These are phyloP conservation scores for Zygotorulaspora danielsina DNA, from an alignment of 805 yeast species.

Conservation along the genomic window DNA sequence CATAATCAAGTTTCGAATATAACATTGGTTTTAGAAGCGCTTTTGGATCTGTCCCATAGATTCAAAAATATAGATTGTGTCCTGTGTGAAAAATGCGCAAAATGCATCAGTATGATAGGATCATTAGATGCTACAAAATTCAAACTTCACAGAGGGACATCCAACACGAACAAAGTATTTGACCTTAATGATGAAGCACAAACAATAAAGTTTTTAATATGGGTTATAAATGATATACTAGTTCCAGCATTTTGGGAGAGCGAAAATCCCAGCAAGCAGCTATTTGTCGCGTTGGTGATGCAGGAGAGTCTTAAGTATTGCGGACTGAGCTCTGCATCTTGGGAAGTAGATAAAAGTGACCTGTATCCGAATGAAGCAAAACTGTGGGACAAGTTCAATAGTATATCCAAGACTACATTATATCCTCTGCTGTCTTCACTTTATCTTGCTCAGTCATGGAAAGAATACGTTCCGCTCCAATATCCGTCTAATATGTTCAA, in stretches of 20 bases:
- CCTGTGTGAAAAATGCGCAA: slow-evolving; percentile 58
- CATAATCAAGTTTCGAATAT: slow-evolving; percentile 34
- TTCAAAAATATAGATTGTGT: slow-evolving; percentile 46
- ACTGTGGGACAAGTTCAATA: slow-evolving; percentile 61
- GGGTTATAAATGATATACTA: slow-evolving; percentile 63
- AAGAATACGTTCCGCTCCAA: slow-evolving; percentile 41
- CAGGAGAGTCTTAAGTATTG: slow-evolving; percentile 75
- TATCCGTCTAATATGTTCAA: slow-evolving; percentile 64
- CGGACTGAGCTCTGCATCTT: slow-evolving; percentile 40
- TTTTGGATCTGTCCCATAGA: slow-evolving; percentile 53
- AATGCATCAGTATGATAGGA: slow-evolving; percentile 72
- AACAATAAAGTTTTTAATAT: slow-evolving; percentile 56
- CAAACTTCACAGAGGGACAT: slow-evolving; percentile 34
- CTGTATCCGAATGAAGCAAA: slow-evolving; percentile 30
- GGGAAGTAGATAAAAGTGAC: slow-evolving; percentile 31
- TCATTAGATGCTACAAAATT: slow-evolving; percentile 63
- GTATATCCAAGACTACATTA: slow-evolving; percentile 64
- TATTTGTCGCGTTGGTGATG: slow-evolving; percentile 80
- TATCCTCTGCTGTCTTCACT: slow-evolving; percentile 71
- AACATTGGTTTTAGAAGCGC: slow-evolving; percentile 47
- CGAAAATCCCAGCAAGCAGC: slow-evolving; percentile 77
- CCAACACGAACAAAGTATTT: slow-evolving; percentile 45
- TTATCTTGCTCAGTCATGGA: slow-evolving; percentile 56
- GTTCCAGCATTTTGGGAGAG: slow-evolving; percentile 88
- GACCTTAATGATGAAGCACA: slow-evolving; percentile 64